Conservation (phyloP, 1,284 basidiomycete genomes). For the Grifola frondosa region DNA sequence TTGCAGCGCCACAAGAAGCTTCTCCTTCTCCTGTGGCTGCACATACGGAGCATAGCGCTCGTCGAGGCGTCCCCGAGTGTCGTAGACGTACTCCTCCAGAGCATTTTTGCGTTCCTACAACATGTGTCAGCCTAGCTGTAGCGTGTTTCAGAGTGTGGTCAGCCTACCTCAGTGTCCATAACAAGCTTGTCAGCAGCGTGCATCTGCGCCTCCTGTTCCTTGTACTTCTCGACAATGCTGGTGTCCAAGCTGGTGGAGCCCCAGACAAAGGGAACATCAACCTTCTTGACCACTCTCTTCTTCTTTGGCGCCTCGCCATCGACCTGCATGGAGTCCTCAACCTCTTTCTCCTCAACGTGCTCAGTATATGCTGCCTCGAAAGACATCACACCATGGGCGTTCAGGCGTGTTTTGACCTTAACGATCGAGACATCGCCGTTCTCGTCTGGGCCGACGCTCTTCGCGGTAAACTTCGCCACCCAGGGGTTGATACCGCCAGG, state of each 20-base stretch:
- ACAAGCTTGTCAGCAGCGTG: slow-evolving; percentile 90
- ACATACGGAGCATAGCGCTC: slow-evolving; percentile 79
- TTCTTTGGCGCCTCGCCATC: slow-evolving; percentile 75
- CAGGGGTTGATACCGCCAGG: slow-evolving; percentile 83
- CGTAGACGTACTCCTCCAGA: slow-evolving; percentile 96
- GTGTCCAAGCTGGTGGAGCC: slow-evolving; percentile 65
- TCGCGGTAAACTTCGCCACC: slow-evolving; percentile 79
- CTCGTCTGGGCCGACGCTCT: slow-evolving; percentile 68
- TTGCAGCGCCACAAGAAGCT: slow-evolving; percentile 65
- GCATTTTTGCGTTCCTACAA: slow-evolving; percentile 91
- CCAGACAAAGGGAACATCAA: slow-evolving; percentile 71
- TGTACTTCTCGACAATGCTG: slow-evolving; percentile 59
- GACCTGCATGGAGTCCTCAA: slow-evolving; percentile 73
- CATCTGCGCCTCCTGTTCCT: slow-evolving; percentile 86
- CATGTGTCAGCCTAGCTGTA: slow-evolving; percentile 6
- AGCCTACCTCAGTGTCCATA: slow-evolving; percentile 84
- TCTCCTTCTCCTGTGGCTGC: slow-evolving; percentile 72
- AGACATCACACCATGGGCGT: slow-evolving; percentile 81
- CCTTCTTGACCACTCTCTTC: slow-evolving; percentile 80
- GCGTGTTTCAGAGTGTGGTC: not conserved
- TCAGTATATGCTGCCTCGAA: slow-evolving; percentile 87
- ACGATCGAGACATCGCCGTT: slow-evolving; percentile 76
- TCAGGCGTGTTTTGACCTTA: slow-evolving; percentile 87
- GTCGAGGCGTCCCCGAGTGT: slow-evolving; percentile 89
- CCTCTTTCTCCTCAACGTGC: slow-evolving; percentile 78